These are phyloP conservation scores for Xenoacremonium recifei DNA, from an alignment of 2,329 filamentous ascomycete genomes.

Conservation along the genomic window DNA sequence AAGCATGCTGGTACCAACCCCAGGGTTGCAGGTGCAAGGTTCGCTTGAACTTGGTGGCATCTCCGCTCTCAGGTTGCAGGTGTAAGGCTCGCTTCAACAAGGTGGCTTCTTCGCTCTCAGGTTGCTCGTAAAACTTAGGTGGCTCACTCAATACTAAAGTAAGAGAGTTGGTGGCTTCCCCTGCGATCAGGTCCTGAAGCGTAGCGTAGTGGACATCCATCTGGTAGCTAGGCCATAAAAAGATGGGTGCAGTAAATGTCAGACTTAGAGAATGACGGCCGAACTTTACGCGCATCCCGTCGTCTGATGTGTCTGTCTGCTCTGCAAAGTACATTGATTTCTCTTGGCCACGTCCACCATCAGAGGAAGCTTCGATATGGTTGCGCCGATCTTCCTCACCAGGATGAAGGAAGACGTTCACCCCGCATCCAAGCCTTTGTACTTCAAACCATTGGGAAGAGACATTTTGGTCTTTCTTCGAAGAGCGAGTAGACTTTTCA, in stretches of 20 bases:
- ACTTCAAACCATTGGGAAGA: constrained; percentile 20
- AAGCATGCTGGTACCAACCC: constrained; percentile 18
- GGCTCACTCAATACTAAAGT: constrained; percentile 52
- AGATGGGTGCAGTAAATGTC: too few species aligned
- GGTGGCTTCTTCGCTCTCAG: constrained; percentile 3
- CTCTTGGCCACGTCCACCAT: constrained; percentile 8
- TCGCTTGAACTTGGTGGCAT: constrained; percentile 25
- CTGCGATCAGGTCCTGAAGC: constrained; percentile 45
- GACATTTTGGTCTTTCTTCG: constrained; percentile 11
- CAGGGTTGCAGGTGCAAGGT: constrained; percentile 24
- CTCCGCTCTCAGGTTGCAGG: constrained; percentile 7
- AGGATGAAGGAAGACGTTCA: constrained; percentile 48
- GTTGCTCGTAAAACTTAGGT: constrained; percentile 46
- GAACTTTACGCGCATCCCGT: too few species aligned
- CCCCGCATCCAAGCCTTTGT: constrained; percentile 42
- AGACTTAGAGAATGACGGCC: too few species aligned
- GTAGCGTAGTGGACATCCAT: constrained; percentile 51
- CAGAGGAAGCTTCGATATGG: too few species aligned
- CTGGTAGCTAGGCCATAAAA: constrained; percentile 27
- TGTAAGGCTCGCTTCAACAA: too few species aligned
- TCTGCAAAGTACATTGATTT: constrained; percentile 41
- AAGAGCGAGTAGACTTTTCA: constrained; percentile 14
- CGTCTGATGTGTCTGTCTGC: constrained; percentile 31
- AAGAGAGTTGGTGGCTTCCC: constrained; percentile 34
- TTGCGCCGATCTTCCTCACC: too few species aligned